A percentile compares a stretch with the other conserved stretches of the same genome.
These are phyloP conservation scores for Aristolochia californica DNA, from an alignment of 164 flowering plant genomes.

Conservation along the genomic window DNA sequence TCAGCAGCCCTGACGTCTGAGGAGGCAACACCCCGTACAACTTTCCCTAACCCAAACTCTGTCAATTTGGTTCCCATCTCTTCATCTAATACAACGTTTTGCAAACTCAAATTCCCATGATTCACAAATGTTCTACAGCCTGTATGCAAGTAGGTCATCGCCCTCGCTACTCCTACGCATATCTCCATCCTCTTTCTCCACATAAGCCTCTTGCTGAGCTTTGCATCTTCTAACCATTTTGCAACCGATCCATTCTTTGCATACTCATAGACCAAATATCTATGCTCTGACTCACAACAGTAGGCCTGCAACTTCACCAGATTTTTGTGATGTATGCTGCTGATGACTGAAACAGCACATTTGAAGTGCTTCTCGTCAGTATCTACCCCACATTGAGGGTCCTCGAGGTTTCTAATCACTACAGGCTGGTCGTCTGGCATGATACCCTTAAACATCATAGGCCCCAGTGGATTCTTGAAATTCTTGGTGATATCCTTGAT, in stretches of 20 bases:
- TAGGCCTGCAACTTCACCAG: constrained; percentile 53
- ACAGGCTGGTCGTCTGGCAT: constrained; percentile 32
- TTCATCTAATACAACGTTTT: constrained; percentile 50
- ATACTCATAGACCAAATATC: constrained; percentile 51
- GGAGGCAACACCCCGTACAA: constrained; percentile 7
- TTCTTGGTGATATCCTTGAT: constrained; percentile 37
- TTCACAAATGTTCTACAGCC: constrained; percentile 52
- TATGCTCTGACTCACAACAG: constrained; percentile 43
- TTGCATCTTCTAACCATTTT: constrained; percentile 32
- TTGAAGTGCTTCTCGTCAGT: constrained; percentile 44
- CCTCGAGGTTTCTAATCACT: constrained; percentile 30
- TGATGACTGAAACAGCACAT: constrained; percentile 28
- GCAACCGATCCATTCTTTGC: constrained; percentile 44
- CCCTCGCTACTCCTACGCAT: constrained; percentile 47
- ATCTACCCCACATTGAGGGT: constrained; percentile 1
- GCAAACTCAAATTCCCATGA: constrained; percentile 62
- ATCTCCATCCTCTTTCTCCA: constrained; percentile 54
- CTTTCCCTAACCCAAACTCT: constrained; percentile 38
- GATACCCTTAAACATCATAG: constrained; percentile 36
- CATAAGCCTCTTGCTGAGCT: constrained; percentile 28
- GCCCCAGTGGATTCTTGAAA: constrained; percentile 44
- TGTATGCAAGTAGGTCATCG: constrained; percentile 51
- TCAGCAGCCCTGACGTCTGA: constrained; percentile 20
- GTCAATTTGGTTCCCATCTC: constrained; percentile 44
- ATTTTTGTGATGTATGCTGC: constrained; percentile 56